A percentile compares a stretch with the other conserved stretches of the same genome.
Evolutionary conservation across 768 basidiomycete genomes (phyloP).

Genomic region (Gloeostereum incarnatum): DNA sequence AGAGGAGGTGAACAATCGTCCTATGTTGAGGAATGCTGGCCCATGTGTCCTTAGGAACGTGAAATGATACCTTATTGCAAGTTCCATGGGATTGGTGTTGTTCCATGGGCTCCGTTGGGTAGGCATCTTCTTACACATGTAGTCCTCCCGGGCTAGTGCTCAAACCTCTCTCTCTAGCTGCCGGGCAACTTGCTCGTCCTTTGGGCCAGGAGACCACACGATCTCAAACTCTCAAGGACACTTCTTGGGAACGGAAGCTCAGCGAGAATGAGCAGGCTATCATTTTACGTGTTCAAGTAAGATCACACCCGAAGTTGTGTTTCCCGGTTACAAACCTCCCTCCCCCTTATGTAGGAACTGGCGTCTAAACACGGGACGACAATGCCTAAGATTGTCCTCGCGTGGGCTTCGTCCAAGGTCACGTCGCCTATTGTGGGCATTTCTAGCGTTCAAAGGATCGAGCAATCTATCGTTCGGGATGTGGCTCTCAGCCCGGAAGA

Average conservation of each 20-base stretch:
- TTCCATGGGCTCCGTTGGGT: conserved; percentile 29
- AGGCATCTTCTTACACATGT: too few relatives aligned
- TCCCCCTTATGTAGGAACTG: too few relatives aligned
- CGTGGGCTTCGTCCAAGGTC: conserved; percentile 20
- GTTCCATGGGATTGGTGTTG: conserved; percentile 25
- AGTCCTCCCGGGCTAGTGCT: too few relatives aligned
- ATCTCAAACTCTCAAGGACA: conserved; percentile 9
- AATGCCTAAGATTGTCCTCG: conserved; percentile 29
- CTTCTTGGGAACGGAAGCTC: conserved; percentile 12
- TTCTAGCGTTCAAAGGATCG: conserved; percentile 20
- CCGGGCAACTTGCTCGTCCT: conserved; percentile 19
- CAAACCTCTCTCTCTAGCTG: too few relatives aligned
- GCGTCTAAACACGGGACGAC: conserved; percentile 23
- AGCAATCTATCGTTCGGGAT: conserved; percentile 14
- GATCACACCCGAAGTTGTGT: too few relatives aligned
- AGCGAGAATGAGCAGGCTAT: conserved; percentile 9
- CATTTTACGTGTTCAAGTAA: conserved; percentile 20
- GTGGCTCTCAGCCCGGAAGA: conserved; percentile 31
- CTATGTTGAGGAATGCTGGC: not conserved
- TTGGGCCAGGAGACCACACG: conserved; percentile 11
- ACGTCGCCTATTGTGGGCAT: conserved; percentile 25
- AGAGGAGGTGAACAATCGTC: conserved; percentile 21
- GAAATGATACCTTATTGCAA: conserved; percentile 15
- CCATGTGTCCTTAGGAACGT: conserved; percentile 10
- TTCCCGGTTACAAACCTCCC: too few relatives aligned